Evolutionary conservation across 139 green algal species (phyloP).

Genomic region (Coelastrella sp.): DNA sequence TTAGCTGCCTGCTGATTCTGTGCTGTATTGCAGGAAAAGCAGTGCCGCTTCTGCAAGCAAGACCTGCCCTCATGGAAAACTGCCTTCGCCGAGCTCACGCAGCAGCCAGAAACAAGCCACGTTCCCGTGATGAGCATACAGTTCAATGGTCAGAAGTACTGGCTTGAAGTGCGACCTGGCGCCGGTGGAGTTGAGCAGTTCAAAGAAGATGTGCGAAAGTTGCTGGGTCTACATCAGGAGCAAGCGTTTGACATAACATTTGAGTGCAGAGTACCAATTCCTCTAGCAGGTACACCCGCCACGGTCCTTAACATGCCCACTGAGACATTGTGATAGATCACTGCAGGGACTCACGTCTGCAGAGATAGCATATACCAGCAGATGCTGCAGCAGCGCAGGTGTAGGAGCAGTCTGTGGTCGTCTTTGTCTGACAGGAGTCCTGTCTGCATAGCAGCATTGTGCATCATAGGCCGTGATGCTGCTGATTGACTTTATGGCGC

Average conservation of each 20-base stretch:
- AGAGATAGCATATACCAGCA: too few species aligned
- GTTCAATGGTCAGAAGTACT: slow-evolving; percentile 46
- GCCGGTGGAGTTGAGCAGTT: slow-evolving; percentile 50
- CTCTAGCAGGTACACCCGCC: neutral
- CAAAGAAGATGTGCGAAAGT: slow-evolving; percentile 47
- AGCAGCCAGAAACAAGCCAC: neutral
- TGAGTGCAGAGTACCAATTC: slow-evolving; percentile 53
- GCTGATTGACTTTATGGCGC: neutral
- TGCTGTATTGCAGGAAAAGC: slow-evolving; percentile 45
- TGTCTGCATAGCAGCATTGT: too few species aligned
- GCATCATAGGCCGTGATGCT: neutral
- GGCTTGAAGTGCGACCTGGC: slow-evolving; percentile 37
- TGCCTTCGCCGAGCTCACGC: slow-evolving; percentile 28
- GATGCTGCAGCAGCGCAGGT: too few species aligned
- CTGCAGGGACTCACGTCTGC: too few species aligned
- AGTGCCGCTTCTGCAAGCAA: slow-evolving; percentile 57
- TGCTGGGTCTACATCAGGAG: slow-evolving; percentile 49
- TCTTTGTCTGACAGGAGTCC: too few species aligned
- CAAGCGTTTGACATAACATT: slow-evolving; percentile 58
- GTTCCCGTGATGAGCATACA: slow-evolving; percentile 56
- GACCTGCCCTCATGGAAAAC: slow-evolving; percentile 47
- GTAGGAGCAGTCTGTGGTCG: too few species aligned
- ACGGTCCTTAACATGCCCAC: too few species aligned
- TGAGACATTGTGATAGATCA: too few species aligned
- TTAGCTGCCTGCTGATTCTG: too few species aligned